Evolutionary conservation across 371 early-diverging fungal genomes (phyloP).

Genomic region (Lichtheimia corymbifera): DNA sequence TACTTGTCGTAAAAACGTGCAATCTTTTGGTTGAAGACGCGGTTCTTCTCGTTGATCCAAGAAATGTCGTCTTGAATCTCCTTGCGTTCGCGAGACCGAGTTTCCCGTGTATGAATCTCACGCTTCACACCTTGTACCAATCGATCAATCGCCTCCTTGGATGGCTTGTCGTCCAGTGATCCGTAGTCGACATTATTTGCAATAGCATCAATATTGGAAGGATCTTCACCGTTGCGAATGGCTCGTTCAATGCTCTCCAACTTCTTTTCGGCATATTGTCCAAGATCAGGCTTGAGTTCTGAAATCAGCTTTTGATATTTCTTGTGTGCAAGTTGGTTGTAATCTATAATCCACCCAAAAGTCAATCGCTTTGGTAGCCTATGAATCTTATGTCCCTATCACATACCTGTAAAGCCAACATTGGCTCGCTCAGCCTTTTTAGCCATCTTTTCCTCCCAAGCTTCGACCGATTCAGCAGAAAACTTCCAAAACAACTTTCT

Average conservation of each 20-base stretch:
- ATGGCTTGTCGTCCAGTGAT: conserved; percentile 61
- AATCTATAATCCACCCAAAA: conserved; percentile 56
- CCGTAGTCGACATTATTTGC: conserved; percentile 75
- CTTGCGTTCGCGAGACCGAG: conserved; percentile 73
- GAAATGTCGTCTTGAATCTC: conserved; percentile 87
- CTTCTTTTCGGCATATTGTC: conserved; percentile 73
- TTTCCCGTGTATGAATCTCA: conserved; percentile 70
- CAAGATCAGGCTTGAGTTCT: conserved; percentile 84
- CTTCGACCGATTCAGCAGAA: conserved; percentile 84
- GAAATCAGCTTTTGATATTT: conserved; percentile 81
- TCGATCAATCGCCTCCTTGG: conserved; percentile 68
- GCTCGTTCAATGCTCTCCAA: conserved; percentile 38
- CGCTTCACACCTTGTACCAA: conserved; percentile 76
- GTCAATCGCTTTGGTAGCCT: not conserved
- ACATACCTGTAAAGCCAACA: conserved; percentile 79
- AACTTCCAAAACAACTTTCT: conserved; percentile 81
- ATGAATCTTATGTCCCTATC: not conserved
- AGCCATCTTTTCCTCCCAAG: conserved; percentile 82
- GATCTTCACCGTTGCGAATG: conserved; percentile 44
- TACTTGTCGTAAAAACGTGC: conserved; percentile 90
- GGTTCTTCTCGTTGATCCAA: conserved; percentile 96
- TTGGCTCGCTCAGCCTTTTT: conserved; percentile 67
- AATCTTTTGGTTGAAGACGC: conserved; percentile 94
- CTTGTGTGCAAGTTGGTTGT: conserved; percentile 81
- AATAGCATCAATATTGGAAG: conserved; percentile 59